A percentile compares a stretch with the other conserved stretches of the same genome.
Evolutionary conservation across 2,329 filamentous ascomycete genomes (phyloP).

Genomic region (Aspergillus costaricaensis): DNA sequence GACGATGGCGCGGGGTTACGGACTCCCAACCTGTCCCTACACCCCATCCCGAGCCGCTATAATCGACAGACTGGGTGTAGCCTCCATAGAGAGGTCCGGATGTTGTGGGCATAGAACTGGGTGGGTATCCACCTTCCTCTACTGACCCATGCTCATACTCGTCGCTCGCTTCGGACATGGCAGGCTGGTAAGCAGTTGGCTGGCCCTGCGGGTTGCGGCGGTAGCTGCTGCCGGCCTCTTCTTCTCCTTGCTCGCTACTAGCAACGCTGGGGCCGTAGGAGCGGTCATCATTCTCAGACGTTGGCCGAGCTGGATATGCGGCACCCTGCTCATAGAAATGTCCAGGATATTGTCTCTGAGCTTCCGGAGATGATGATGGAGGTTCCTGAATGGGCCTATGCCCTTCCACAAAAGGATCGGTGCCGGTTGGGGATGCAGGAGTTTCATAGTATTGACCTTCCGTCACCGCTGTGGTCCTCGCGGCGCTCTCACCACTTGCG

Average conservation of each 20-base stretch:
- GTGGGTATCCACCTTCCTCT: constrained; percentile 44
- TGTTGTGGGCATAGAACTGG: constrained; percentile 26
- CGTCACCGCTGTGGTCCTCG: constrained; percentile 28
- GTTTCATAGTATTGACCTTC: constrained; percentile 54
- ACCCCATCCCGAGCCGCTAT: constrained; percentile 67
- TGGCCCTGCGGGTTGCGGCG: constrained; percentile 63
- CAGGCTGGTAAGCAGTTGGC: constrained; percentile 57
- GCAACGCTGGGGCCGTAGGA: constrained; percentile 53
- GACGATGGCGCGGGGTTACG: constrained; percentile 73
- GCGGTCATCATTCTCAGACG: constrained; percentile 50
- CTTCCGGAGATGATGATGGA: constrained; percentile 35
- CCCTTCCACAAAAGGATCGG: constrained; percentile 63
- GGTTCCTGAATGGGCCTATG: constrained; percentile 25
- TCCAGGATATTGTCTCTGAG: constrained; percentile 30
- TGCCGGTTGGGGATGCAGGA: constrained; percentile 57
- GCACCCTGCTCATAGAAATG: constrained; percentile 45
- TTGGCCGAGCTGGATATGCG: constrained; percentile 39
- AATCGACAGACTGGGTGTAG: constrained; percentile 56
- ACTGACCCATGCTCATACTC: constrained; percentile 55
- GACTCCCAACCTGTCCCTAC: constrained; percentile 70
- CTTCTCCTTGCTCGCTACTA: constrained; percentile 64
- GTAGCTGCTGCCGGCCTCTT: constrained; percentile 70
- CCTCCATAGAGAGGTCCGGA: constrained; percentile 30
- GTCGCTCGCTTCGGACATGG: constrained; percentile 53
- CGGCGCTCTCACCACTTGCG: constrained; percentile 36